A percentile compares a stretch with the other conserved stretches of the same genome.
These are phyloP conservation scores for Hortaea sp. DNA, from an alignment of 2,329 filamentous ascomycete genomes.

Conservation along the genomic window DNA sequence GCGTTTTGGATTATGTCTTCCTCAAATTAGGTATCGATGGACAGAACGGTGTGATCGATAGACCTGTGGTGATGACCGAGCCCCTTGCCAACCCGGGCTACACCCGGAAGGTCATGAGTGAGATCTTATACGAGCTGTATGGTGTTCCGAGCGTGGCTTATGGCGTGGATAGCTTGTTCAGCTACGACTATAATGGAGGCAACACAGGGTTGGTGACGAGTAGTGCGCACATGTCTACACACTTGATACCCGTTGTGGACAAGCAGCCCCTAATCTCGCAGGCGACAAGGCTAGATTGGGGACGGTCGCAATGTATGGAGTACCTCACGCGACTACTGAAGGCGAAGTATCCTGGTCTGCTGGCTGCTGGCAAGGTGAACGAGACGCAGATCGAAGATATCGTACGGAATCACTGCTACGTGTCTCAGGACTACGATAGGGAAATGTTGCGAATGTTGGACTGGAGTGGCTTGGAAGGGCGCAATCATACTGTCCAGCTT, in stretches of 20 bases:
- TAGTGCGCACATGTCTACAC: slow-evolving; percentile 86
- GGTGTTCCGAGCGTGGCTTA: slow-evolving; percentile 80
- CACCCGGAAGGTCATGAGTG: slow-evolving; percentile 73
- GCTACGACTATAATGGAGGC: slow-evolving; percentile 85
- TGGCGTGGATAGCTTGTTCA: slow-evolving; percentile 94
- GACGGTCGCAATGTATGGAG: slow-evolving; percentile 78
- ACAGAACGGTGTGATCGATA: slow-evolving; percentile 61
- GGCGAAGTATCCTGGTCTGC: slow-evolving; percentile 85
- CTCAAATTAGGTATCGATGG: slow-evolving; percentile 79
- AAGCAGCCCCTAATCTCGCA: slow-evolving; percentile 75
- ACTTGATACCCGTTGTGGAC: slow-evolving; percentile 87
- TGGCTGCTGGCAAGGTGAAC: slow-evolving; percentile 57
- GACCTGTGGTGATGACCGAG: slow-evolving; percentile 92
- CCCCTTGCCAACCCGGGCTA: slow-evolving; percentile 86
- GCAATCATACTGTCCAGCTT: slow-evolving; percentile 82
- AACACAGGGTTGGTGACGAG: slow-evolving; percentile 80
- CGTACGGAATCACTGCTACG: slow-evolving; percentile 79
- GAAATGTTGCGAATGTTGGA: slow-evolving; percentile 73
- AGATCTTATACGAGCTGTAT: slow-evolving; percentile 96
- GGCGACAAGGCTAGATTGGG: slow-evolving; percentile 88
- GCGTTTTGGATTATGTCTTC: slow-evolving; percentile 87
- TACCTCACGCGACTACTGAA: slow-evolving; percentile 82
- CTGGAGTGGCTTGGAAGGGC: slow-evolving; percentile 83
- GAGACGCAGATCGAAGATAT: slow-evolving; percentile 79
- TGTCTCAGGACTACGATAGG: slow-evolving; percentile 71